Evolutionary conservation across 805 yeast genomes (phyloP).

Genomic region (Blastobotrys chiropterorum): DNA sequence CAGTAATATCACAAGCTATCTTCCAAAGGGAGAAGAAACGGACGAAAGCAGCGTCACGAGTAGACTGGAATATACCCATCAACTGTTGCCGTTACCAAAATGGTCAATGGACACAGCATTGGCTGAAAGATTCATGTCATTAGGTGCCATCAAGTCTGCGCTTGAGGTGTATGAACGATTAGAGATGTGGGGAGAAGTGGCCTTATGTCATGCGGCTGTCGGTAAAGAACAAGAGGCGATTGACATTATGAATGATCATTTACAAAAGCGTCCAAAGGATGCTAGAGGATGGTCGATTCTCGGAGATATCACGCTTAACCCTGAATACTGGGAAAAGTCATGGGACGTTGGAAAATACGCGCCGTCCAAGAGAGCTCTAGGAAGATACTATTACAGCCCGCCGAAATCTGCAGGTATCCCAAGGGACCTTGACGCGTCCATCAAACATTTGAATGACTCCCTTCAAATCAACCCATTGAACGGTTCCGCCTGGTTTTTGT

Average conservation of each 20-base stretch:
- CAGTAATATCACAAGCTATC: slow-evolving; percentile 47
- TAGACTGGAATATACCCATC: slow-evolving; percentile 65
- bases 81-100: slow-evolving; percentile 69
- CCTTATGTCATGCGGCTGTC: slow-evolving; percentile 82
- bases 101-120: slow-evolving; percentile 78
- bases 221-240: slow-evolving; percentile 69
- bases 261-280: slow-evolving; percentile 57
- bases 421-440: slow-evolving; percentile 47
- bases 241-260: slow-evolving; percentile 47
- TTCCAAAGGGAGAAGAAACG: slow-evolving; percentile 21
- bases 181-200: slow-evolving; percentile 71
- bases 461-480: slow-evolving; percentile 65
- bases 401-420: slow-evolving; percentile 45
- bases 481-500: slow-evolving; percentile 82
- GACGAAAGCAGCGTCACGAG: slow-evolving; percentile 37
- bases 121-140: slow-evolving; percentile 79
- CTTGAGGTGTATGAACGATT: slow-evolving; percentile 81
- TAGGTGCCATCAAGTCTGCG: slow-evolving; percentile 83
- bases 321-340: slow-evolving; percentile 70
- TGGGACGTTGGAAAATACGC: slow-evolving; percentile 84
- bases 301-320: slow-evolving; percentile 80
- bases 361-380: slow-evolving; percentile 78
- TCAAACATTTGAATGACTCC: slow-evolving; percentile 68
- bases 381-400: slow-evolving; percentile 63
- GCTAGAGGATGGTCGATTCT: slow-evolving; percentile 77